Conservation (phyloP, 176 grass and related monocot genomes). For the Themeda triandra region DNA sequence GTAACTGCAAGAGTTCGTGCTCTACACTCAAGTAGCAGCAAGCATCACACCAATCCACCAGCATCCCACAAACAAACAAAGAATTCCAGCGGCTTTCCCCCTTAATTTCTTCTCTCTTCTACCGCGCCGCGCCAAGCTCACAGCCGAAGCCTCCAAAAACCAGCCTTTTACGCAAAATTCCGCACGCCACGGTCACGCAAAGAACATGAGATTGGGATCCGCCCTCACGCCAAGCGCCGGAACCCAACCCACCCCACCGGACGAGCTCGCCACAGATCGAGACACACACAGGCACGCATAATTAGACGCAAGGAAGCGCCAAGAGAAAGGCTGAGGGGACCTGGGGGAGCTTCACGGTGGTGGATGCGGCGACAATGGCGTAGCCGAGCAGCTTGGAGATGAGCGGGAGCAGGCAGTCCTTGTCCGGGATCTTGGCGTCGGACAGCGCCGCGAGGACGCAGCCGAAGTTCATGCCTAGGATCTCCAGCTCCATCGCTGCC, state of each 20-base stretch:
- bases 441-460: slow-evolving; percentile 64
- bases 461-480: slow-evolving; percentile 83
- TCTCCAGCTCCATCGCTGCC: slow-evolving; percentile 75
- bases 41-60: slow-evolving; percentile 22
- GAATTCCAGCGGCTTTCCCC: neutral
- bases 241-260: neutral
- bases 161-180: slow-evolving; percentile 11
- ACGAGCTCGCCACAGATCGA: slow-evolving; percentile 28
- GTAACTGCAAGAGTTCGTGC: neutral
- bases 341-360: slow-evolving; percentile 96
- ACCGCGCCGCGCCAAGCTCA: slow-evolving; percentile 1
- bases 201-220: slow-evolving; percentile 4
- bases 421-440: slow-evolving; percentile 67
- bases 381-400: slow-evolving; percentile 91
- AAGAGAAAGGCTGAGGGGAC: slow-evolving; percentile 1
- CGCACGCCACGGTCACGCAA: slow-evolving; percentile 27
- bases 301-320: neutral
- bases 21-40: slow-evolving; percentile 16
- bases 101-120: neutral
- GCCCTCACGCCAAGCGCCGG: neutral
- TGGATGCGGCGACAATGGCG: slow-evolving; percentile 92
- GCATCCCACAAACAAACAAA: slow-evolving; percentile 12
- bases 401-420: slow-evolving; percentile 79
- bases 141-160: neutral
- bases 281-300: neutral